These are phyloP conservation scores for Neurospora sp. DNA, from an alignment of 495 filamentous ascomycete species.

Conservation along the genomic window DNA sequence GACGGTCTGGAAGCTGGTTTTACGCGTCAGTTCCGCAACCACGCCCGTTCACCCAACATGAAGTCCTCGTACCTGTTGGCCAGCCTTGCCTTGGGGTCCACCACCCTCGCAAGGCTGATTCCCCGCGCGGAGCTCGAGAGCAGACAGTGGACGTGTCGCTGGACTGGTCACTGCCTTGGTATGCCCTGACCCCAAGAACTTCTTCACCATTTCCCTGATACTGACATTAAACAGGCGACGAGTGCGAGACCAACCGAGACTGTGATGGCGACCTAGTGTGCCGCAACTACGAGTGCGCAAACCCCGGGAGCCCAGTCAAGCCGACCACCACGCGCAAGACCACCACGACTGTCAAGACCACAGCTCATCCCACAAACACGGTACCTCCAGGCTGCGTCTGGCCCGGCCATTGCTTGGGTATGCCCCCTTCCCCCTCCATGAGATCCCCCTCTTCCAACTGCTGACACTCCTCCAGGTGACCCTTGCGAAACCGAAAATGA, in stretches of 20 bases:
- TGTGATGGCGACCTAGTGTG: conserved; percentile 14
- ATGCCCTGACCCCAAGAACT: background rate
- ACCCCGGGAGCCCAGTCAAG: background rate
- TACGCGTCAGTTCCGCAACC: background rate
- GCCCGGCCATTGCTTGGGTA: conserved; percentile 11
- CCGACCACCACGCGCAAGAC: conserved; percentile 1
- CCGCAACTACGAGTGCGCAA: conserved; percentile 7
- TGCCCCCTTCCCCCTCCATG: background rate
- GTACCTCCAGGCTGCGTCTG: conserved; percentile 4
- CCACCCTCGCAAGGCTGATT: background rate
- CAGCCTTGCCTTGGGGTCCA: background rate
- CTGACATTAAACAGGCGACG: conserved; percentile 11
- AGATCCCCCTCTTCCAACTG: background rate
- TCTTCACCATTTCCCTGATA: background rate
- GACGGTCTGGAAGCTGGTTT: background rate
- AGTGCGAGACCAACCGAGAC: conserved; percentile 11
- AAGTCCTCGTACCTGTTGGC: background rate
- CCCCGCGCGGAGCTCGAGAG: background rate
- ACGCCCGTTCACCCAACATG: background rate
- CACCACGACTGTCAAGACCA: conserved; percentile 2
- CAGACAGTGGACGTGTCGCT: conserved; percentile 4
- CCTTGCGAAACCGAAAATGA: conserved; percentile 13
- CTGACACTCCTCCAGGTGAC: background rate
- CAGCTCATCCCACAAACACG: background rate
- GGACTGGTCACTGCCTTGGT: conserved; percentile 20